A percentile compares a stretch with the other conserved stretches of the same genome.
Conservation (phyloP, 192 early-diverging fungal species). For the Coemansia sp. region DNA sequence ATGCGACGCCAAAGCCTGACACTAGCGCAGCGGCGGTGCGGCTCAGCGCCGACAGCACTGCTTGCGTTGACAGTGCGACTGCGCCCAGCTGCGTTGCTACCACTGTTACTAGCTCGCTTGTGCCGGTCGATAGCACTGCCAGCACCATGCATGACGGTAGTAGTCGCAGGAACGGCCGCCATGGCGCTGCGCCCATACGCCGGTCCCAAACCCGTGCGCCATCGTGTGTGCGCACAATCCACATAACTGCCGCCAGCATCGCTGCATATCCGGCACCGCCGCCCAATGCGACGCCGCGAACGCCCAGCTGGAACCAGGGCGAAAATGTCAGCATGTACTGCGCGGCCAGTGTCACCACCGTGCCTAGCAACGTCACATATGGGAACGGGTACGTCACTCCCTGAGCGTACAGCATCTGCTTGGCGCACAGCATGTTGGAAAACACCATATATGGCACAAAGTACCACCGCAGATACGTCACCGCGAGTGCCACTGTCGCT, state of each 20-base stretch:
- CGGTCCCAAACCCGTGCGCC: conserved; percentile 30
- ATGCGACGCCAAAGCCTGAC: conserved; percentile 68
- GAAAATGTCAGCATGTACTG: conserved; percentile 50
- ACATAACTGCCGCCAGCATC: conserved; percentile 56
- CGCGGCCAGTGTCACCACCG: conserved; percentile 20
- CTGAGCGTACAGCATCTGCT: conserved; percentile 47
- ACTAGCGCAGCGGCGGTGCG: conserved; percentile 72
- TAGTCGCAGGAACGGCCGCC: conserved; percentile 31
- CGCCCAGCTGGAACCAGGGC: conserved; percentile 57
- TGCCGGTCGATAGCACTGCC: conserved; percentile 38
- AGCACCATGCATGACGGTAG: conserved; percentile 32
- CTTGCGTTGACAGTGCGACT: conserved; percentile 72
- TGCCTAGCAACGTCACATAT: conserved; percentile 41
- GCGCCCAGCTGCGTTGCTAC: conserved; percentile 81
- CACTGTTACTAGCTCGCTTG: conserved; percentile 71
- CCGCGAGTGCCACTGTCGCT: conserved; percentile 13
- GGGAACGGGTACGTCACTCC: conserved; percentile 51
- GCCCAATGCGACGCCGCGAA: conserved; percentile 69
- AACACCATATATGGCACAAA: conserved; percentile 49
- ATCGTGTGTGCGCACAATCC: conserved; percentile 51
- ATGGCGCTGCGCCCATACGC: conserved; percentile 25
- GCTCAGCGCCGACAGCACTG: conserved; percentile 70
- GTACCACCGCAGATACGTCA: conserved; percentile 48
- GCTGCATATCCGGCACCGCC: conserved; percentile 60
- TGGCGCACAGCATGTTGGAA: conserved; percentile 23